A percentile compares a stretch with the other conserved stretches of the same genome.
Conservation (phyloP, 352 stramenopile species). For the Albugo laibachii region DNA sequence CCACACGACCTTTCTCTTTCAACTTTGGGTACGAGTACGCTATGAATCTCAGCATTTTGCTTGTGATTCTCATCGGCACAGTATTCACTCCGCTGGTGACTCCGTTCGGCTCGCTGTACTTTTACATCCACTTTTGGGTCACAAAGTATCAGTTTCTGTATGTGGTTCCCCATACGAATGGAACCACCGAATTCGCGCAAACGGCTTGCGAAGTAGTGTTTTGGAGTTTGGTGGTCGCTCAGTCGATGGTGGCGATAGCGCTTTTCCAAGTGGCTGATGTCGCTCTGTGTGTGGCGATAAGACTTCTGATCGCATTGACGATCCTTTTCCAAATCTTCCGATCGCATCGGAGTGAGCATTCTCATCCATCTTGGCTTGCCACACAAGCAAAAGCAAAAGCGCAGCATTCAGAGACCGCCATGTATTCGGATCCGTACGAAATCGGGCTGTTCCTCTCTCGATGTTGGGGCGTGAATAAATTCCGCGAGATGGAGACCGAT, state of each 20-base stretch:
- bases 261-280: slow-evolving; percentile 36
- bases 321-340: slow-evolving; percentile 27
- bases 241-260: slow-evolving; percentile 54
- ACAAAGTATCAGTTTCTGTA: slow-evolving; percentile 77
- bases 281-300: slow-evolving; percentile 32
- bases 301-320: slow-evolving; percentile 26
- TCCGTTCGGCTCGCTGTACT: slow-evolving; percentile 57
- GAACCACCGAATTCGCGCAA: slow-evolving; percentile 37
- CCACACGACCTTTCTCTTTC: slow-evolving; percentile 30
- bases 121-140: slow-evolving; percentile 49
- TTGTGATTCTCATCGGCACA: slow-evolving; percentile 50
- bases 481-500: slow-evolving; percentile 40
- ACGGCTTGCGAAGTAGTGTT: slow-evolving; percentile 45
- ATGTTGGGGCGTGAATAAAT: slow-evolving; percentile 37
- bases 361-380: slow-evolving; percentile 16
- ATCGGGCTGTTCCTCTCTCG: slow-evolving; percentile 52
- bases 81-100: slow-evolving; percentile 64
- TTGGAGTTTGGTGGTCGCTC: slow-evolving; percentile 42
- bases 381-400: slow-evolving; percentile 3
- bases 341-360: slow-evolving; percentile 17
- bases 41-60: slow-evolving; percentile 52
- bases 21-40: slow-evolving; percentile 64
- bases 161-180: slow-evolving; percentile 42
- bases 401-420: slow-evolving; percentile 8
- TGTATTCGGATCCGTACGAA: slow-evolving; percentile 62